Conservation (phyloP, 306 rosid genomes). For the Clitoria ternatea region DNA sequence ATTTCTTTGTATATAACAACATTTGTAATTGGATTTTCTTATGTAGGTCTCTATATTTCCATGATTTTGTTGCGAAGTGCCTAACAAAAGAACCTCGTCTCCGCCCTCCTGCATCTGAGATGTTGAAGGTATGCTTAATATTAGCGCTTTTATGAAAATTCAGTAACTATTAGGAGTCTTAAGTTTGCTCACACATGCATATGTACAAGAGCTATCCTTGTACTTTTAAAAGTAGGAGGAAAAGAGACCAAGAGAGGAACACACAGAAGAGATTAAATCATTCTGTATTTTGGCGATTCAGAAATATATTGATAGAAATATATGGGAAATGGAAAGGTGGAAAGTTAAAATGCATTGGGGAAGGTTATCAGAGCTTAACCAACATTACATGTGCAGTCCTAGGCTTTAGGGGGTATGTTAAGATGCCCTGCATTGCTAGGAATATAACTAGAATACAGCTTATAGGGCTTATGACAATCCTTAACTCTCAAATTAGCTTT, state of each 20-base stretch:
- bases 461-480: too few species aligned
- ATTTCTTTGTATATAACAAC: neutral
- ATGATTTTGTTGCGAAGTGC: conserved; percentile 96
- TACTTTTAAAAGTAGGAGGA: neutral
- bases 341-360: conserved; percentile 7
- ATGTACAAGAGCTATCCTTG: neutral
- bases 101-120: conserved; percentile 92
- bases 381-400: too few species aligned
- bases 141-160: conserved; percentile 3
- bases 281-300: neutral
- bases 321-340: neutral
- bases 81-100: conserved; percentile 92
- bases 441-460: too few species aligned
- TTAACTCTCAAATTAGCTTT: too few species aligned
- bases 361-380: too few species aligned
- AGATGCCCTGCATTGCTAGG: too few species aligned
- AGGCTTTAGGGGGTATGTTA: too few species aligned
- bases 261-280: neutral
- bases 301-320: neutral
- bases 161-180: neutral
- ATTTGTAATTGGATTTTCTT: conserved; percentile 24
- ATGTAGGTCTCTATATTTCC: conserved; percentile 89
- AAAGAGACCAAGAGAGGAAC: neutral
- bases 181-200: neutral
- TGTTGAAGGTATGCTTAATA: conserved; percentile 75